phyloP scores from a whole-genome alignment of 768 basidiomycete species.

The Boletus edulis region DNA sequence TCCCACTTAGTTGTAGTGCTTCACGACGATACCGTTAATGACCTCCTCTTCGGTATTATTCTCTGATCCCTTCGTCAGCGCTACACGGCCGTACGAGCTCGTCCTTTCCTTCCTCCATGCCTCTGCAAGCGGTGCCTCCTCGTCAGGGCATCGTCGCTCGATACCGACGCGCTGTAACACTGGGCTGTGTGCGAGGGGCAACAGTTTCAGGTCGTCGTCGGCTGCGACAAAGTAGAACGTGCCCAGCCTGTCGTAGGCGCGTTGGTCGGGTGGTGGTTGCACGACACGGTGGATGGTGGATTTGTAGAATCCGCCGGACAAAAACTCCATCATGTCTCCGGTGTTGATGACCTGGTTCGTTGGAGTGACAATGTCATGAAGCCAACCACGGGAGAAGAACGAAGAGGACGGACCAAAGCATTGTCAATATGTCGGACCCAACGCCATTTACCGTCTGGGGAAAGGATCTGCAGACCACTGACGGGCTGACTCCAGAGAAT shows the following conservation, averaged over 20 bases:
- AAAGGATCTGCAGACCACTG: conserved; percentile 54
- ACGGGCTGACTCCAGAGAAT: conserved; percentile 62
- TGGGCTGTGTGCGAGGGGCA: conserved; percentile 45
- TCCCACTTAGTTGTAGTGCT: conserved; percentile 47
- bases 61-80: conserved; percentile 38
- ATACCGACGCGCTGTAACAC: conserved; percentile 46
- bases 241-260: conserved; percentile 45
- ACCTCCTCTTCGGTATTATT: conserved; percentile 53
- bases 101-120: conserved; percentile 51
- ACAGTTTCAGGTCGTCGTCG: conserved; percentile 48
- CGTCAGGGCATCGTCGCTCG: conserved; percentile 33
- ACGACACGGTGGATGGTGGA: conserved; percentile 62
- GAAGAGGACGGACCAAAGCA: conserved; percentile 40
- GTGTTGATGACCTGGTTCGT: conserved; percentile 52
- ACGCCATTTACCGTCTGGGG: conserved; percentile 50
- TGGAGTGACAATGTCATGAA: not conserved
- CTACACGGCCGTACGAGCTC: conserved; percentile 47
- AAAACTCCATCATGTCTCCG: conserved; percentile 56
- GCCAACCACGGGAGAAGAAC: not conserved
- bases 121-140: conserved; percentile 46
- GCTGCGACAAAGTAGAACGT: conserved; percentile 55
- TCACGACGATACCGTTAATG: conserved; percentile 52
- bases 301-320: conserved; percentile 56
- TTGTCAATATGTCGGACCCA: conserved; percentile 60
- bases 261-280: conserved; percentile 55